A percentile compares a stretch with the other conserved stretches of the same genome.
Conservation (phyloP, 306 rosid species). For the Canavalia gladiata region DNA sequence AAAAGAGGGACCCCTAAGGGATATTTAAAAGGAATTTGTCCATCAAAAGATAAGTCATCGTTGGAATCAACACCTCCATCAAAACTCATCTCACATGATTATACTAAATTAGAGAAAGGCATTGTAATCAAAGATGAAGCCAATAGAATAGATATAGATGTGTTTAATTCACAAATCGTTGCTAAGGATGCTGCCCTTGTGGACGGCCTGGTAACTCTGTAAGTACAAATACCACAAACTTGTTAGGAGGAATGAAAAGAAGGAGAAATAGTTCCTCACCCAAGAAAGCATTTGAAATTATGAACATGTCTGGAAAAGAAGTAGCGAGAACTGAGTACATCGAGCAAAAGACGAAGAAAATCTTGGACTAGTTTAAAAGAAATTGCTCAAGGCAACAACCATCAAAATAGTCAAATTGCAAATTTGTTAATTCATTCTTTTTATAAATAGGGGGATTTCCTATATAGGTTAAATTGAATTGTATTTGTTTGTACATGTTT, state of each 20-base stretch:
- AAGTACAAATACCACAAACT: conserved; percentile 17
- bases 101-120: conserved; percentile 45
- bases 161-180: conserved; percentile 18
- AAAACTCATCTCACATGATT: conserved; percentile 16
- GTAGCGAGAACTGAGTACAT: conserved; percentile 51
- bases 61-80: conserved; percentile 40
- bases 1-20: conserved; percentile 74
- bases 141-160: conserved; percentile 25
- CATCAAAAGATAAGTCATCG: conserved; percentile 51
- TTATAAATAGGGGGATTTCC: conserved; percentile 25
- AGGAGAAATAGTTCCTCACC: conserved; percentile 51
- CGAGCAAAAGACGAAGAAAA: conserved; percentile 67
- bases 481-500: background rate
- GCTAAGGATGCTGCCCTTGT: background rate
- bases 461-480: background rate
- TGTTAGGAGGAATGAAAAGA: conserved; percentile 60
- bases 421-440: conserved; percentile 57
- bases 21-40: conserved; percentile 64
- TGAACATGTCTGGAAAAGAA: conserved; percentile 41
- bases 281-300: conserved; percentile 53
- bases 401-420: conserved; percentile 30
- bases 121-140: conserved; percentile 33
- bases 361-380: conserved; percentile 88
- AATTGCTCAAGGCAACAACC: conserved; percentile 57
- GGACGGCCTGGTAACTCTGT: conserved; percentile 52